Evolutionary conservation across 495 filamentous ascomycete genomes (phyloP).

Genomic region (Xylona heveae): DNA sequence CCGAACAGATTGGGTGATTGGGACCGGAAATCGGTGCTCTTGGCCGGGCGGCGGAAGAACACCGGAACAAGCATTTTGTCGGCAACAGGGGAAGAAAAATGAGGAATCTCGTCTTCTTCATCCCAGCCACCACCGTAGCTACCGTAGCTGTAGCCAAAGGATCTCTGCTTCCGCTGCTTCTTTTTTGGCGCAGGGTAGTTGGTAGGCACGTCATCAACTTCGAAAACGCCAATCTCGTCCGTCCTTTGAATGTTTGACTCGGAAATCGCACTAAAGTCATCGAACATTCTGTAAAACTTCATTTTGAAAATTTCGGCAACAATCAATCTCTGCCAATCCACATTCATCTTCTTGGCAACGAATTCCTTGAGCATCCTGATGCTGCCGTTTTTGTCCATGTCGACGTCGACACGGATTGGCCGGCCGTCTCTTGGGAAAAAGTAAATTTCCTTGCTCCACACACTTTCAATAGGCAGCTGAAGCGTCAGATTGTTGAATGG

Average conservation of each 20-base stretch:
- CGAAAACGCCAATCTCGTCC: constrained; percentile 55
- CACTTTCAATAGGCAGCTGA: constrained; percentile 65
- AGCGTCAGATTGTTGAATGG: constrained; percentile 89
- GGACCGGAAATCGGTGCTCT: constrained; percentile 10
- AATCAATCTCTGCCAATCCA: constrained; percentile 35
- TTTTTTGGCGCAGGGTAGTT: constrained; percentile 40
- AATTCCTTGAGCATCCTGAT: constrained; percentile 57
- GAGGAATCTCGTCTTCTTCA: constrained; percentile 33
- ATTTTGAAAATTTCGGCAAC: constrained; percentile 57
- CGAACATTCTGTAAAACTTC: constrained; percentile 68
- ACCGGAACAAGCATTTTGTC: constrained; percentile 63
- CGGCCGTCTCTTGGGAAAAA: constrained; percentile 46
- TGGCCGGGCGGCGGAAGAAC: constrained; percentile 38
- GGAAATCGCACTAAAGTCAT: constrained; percentile 38
- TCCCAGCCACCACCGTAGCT: constrained; percentile 26
- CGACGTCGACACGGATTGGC: constrained; percentile 58
- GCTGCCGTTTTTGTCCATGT: constrained; percentile 64
- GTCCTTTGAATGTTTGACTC: constrained; percentile 39
- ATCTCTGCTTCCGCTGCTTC: constrained; percentile 20
- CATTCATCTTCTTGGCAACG: constrained; percentile 42
- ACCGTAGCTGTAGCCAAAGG: constrained; percentile 19
- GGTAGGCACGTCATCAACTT: constrained; percentile 59
- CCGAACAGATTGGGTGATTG: constrained; percentile 23
- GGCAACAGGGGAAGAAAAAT: constrained; percentile 38
- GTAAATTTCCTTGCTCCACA: constrained; percentile 49